Conservation (phyloP, 768 basidiomycete species). For the Hebeloma cylindrosporum region DNA sequence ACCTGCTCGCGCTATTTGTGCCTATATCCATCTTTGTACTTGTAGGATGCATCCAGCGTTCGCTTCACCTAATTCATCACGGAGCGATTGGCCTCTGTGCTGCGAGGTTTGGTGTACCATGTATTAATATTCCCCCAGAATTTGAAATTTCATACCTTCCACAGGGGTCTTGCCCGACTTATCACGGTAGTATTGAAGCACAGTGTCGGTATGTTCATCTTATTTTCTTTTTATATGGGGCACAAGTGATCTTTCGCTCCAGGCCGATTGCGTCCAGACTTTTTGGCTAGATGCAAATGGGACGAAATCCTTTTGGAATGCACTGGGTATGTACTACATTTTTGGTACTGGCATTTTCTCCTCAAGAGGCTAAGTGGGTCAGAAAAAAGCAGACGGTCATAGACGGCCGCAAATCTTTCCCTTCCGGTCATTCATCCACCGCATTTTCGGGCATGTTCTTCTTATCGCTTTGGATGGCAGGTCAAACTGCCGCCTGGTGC, state of each 20-base stretch:
- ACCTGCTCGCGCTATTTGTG: conserved; percentile 44
- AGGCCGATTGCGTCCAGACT: conserved; percentile 66
- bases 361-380: not conserved
- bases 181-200: conserved; percentile 57
- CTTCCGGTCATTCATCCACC: conserved; percentile 68
- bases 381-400: conserved; percentile 27
- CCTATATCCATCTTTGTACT: conserved; percentile 42
- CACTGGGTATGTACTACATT: conserved; percentile 46
- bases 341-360: not conserved
- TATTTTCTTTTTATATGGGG: not conserved
- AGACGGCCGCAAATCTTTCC: conserved; percentile 62
- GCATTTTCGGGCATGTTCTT: conserved; percentile 68
- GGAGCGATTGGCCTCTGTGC: conserved; percentile 51
- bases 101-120: conserved; percentile 30
- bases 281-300: conserved; percentile 66
- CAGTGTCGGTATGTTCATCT: conserved; percentile 44
- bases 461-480: conserved; percentile 59
- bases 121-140: not conserved
- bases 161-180: conserved; percentile 46
- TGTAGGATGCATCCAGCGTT: conserved; percentile 40
- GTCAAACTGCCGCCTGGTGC: conserved; percentile 63
- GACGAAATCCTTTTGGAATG: conserved; percentile 46
- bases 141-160: conserved; percentile 7
- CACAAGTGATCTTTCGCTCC: not conserved
- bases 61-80: conserved; percentile 57